Percentiles rank a stretch among this genome's conserved stretches.
Conservation (phyloP, 768 basidiomycete species). For the Amanita rimosa region DNA sequence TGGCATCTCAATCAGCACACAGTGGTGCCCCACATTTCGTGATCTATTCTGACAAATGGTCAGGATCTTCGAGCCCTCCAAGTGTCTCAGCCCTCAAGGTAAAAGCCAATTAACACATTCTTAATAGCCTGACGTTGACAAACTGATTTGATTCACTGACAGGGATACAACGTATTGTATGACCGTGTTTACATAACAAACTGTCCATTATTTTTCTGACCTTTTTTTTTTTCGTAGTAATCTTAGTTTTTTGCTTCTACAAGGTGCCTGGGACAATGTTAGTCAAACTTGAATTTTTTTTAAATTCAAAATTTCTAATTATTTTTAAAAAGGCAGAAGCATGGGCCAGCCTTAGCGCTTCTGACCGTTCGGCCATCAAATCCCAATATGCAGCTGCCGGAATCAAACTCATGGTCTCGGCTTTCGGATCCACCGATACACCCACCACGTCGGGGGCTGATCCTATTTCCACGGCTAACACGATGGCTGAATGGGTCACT, state of each 20-base stretch:
- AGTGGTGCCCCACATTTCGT: not conserved
- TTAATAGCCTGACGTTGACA: not conserved
- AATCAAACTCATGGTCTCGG: slow-evolving; percentile 54
- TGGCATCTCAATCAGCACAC: not conserved
- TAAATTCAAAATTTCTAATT: too few species aligned
- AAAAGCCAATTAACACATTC: not conserved
- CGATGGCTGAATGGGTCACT: slow-evolving; percentile 55
- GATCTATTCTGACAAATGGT: not conserved
- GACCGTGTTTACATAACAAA: too few species aligned
- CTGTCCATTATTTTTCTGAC: too few species aligned
- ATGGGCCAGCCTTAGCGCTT: not conserved
- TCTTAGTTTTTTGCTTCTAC: not conserved
- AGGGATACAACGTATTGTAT: slow-evolving; percentile 1
- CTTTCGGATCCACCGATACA: slow-evolving; percentile 45
- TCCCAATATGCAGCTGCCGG: slow-evolving; percentile 44
- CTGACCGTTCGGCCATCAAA: slow-evolving; percentile 13
- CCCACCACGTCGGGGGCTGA: slow-evolving; percentile 52
- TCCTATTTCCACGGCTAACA: slow-evolving; percentile 48
- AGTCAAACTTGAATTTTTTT: not conserved
- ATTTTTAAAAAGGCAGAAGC: not conserved
- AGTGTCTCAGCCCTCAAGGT: not conserved
- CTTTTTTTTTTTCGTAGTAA: not conserved
- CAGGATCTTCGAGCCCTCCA: not conserved
- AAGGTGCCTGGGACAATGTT: slow-evolving; percentile 6
- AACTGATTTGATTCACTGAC: not conserved